Evolutionary conservation across 2,329 filamentous ascomycete genomes (phyloP), one percentile per base, ranked within the genome.

Genomic region (Daldinia eschscholtzii): DNA sequence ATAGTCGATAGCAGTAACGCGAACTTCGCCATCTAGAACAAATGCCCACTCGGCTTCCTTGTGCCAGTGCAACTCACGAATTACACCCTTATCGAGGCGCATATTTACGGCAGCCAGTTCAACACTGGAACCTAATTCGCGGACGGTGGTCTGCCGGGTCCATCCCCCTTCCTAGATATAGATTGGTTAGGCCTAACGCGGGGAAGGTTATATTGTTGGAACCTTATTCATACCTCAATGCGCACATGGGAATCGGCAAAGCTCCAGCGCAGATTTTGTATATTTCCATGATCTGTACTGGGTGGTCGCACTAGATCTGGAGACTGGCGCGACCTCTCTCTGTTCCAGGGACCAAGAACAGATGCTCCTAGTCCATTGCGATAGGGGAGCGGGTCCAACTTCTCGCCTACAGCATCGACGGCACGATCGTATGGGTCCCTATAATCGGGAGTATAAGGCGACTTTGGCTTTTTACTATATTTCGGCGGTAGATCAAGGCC

Each of bases 1-100:
- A 46, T 90, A 88, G 79, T 93, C 91, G 18, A 94, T 85, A 0
- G 89, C 91, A 0, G 91, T 93, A 57, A 94, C 87, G 60, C 92
- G 88, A 20, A 92, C 90, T 65, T 86, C 84, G 57, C 92, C 92
- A 64, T 91, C 87, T 0, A 93, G 85, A 2, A 93, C 89, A 70
- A 91, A 93, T 0, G 90, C 90, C 91, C 92, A 93, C 76, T 94
- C 92, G 41, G 90, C 91, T 77, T 93, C 90, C 73, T 92, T 92
- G 82, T 94, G 92, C 92, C 92, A 94, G 76, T 94, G 92, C 7
- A 94, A 83, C 78, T 94, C 92, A 30, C 92, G 89, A 73, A 92
- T 92, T 35, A 90, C 91, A 39, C 91, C 91, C 70, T 88, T 81
- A 42, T 90, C 91, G 2, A 94, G 87, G 10, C 91, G 87, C 92